phyloP scores from a whole-genome alignment of 768 basidiomycete species.

The Sistotremastrum suecicum region DNA sequence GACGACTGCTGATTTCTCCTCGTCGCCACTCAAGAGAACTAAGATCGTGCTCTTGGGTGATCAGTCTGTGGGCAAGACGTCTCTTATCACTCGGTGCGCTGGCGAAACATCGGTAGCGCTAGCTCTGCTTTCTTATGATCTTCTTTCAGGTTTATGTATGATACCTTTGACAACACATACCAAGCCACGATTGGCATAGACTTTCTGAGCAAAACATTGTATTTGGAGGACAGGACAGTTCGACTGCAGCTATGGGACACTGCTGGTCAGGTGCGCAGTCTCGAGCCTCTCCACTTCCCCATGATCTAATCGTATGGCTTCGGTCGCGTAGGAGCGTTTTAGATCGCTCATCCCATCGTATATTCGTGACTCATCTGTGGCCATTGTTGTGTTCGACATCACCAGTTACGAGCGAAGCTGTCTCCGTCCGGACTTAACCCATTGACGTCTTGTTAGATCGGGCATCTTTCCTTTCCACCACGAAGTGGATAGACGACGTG shows the following conservation, averaged over 20 bases:
- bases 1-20: constrained; percentile 70
- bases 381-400: constrained; percentile 98
- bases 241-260: constrained; percentile 98
- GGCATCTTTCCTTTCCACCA: constrained; percentile 93
- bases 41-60: constrained; percentile 95
- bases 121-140: not conserved
- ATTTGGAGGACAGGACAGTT: constrained; percentile 95
- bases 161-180: constrained; percentile 99
- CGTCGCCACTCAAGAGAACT: constrained; percentile 82
- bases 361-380: constrained; percentile 96
- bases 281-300: not conserved
- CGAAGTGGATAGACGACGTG: constrained; percentile 99
- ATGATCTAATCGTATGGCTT: constrained; percentile 1
- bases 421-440: not conserved
- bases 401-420: constrained; percentile 45
- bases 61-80: constrained; percentile 98
- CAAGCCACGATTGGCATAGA: constrained; percentile 97
- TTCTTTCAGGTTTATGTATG: constrained; percentile 80
- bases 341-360: constrained; percentile 96
- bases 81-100: constrained; percentile 83
- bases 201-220: constrained; percentile 99
- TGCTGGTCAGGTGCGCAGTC: constrained; percentile 63
- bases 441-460: constrained; percentile 44
- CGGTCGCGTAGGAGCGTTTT: constrained; percentile 68
- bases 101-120: not conserved